These are phyloP conservation scores for Pseudozyma pruni DNA, from an alignment of 1,284 basidiomycete genomes.

Conservation along the genomic window DNA sequence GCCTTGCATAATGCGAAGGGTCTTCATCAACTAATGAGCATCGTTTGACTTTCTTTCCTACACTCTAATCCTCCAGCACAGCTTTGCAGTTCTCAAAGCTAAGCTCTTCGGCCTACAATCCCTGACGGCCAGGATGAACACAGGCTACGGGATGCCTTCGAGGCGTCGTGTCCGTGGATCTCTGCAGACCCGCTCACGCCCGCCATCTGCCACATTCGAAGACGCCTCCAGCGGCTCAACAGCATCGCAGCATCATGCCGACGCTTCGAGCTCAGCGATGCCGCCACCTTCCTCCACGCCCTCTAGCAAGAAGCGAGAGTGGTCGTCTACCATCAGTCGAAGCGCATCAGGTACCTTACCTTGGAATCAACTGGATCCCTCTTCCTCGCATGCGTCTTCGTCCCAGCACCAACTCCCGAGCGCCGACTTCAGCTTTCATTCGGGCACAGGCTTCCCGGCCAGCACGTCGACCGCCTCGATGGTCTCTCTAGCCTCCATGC, in stretches of 20 bases:
- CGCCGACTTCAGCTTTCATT: conserved; percentile 38
- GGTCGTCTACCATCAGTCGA: conserved; percentile 27
- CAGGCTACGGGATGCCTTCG: conserved; percentile 40
- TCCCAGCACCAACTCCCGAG: conserved; percentile 2
- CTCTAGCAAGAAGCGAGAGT: conserved; percentile 32
- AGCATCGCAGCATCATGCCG: background rate
- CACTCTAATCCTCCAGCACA: too few species aligned
- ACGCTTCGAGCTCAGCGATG: conserved; percentile 6
- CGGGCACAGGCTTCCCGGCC: conserved; percentile 18
- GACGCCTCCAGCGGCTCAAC: background rate
- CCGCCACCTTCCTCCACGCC: conserved; percentile 18
- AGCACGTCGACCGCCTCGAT: conserved; percentile 22
- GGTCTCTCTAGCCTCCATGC: conserved; percentile 31
- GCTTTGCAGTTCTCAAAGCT: too few species aligned
- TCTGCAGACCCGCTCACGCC: conserved; percentile 32
- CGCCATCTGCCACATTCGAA: conserved; percentile 17
- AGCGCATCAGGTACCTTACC: conserved; percentile 23
- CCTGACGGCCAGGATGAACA: conserved; percentile 21
- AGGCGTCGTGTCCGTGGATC: conserved; percentile 32
- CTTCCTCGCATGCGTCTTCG: conserved; percentile 19
- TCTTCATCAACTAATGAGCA: too few species aligned
- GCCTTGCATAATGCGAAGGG: too few species aligned
- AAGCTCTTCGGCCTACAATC: background rate
- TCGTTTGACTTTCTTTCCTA: too few species aligned
- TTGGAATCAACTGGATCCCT: conserved; percentile 36